These are phyloP conservation scores for Elaeis guineensis DNA, from an alignment of 176 grass and related monocot genomes.

Conservation along the genomic window DNA sequence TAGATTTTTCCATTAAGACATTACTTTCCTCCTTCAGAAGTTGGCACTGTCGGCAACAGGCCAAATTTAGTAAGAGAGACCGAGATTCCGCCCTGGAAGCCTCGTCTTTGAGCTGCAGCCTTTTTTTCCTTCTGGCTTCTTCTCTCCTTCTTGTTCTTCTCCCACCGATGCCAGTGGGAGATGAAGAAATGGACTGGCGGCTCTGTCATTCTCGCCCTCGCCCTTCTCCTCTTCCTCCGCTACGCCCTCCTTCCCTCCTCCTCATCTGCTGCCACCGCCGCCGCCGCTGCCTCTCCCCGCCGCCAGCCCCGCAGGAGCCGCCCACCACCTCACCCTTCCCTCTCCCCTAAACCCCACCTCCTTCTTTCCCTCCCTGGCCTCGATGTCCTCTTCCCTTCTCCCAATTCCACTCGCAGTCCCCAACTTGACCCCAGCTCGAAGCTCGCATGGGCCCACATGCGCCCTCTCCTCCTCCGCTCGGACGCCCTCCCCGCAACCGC, in stretches of 20 bases:
- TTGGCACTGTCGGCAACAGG: no score
- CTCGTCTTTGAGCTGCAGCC: no score
- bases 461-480: slow-evolving; percentile 51
- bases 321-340: slow-evolving; percentile 19
- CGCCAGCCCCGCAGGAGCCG: neutral
- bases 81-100: no score
- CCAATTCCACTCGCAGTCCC: slow-evolving; percentile 17
- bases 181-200: slow-evolving; percentile 56
- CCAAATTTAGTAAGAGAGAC: no score
- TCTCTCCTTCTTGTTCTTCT: no score
- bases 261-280: neutral
- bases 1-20: no score
- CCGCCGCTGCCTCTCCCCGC: neutral
- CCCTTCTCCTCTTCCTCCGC: slow-evolving; percentile 29
- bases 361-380: slow-evolving; percentile 27
- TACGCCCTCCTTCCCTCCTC: slow-evolving; percentile 22
- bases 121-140: no score
- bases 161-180: neutral
- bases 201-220: slow-evolving; percentile 31
- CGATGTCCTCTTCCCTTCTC: slow-evolving; percentile 15
- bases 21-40: no score
- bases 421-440: neutral
- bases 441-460: slow-evolving; percentile 55
- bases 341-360: slow-evolving; percentile 30
- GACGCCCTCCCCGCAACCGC: slow-evolving; percentile 54